Evolutionary conservation across 1,139 yeast species (phyloP).

Genomic region (Pichia sp.): DNA sequence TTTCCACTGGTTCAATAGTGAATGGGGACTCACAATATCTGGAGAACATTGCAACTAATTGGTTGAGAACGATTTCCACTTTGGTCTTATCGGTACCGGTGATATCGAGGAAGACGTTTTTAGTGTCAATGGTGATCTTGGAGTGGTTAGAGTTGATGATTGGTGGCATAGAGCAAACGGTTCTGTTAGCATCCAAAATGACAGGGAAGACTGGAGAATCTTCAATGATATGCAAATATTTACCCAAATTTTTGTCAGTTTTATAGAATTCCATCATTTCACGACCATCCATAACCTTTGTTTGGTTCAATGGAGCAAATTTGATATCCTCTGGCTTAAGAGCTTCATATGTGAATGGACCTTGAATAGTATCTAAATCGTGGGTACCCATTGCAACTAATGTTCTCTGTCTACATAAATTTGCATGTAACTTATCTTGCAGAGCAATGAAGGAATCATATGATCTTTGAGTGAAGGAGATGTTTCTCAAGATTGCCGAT

Average conservation of each 20-base stretch:
- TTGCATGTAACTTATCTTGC: slow-evolving; percentile 94
- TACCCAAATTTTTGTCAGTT: slow-evolving; percentile 82
- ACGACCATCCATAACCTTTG: slow-evolving; percentile 65
- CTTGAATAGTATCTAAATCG: slow-evolving; percentile 73
- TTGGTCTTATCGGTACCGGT: slow-evolving; percentile 96
- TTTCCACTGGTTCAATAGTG: slow-evolving; percentile 81
- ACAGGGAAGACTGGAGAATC: slow-evolving; percentile 91
- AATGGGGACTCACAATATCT: slow-evolving; percentile 73
- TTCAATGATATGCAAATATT: slow-evolving; percentile 79
- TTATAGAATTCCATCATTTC: slow-evolving; percentile 87
- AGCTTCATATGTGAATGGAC: slow-evolving; percentile 89
- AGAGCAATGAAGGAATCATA: slow-evolving; percentile 93
- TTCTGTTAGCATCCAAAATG: slow-evolving; percentile 68
- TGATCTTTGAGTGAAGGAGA: slow-evolving; percentile 71
- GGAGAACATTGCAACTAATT: slow-evolving; percentile 92
- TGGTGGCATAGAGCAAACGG: slow-evolving; percentile 93
- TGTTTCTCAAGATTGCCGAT: slow-evolving; percentile 82
- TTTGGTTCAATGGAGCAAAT: slow-evolving; percentile 83
- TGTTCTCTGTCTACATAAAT: slow-evolving; percentile 93
- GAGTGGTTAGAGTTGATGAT: slow-evolving; percentile 91
- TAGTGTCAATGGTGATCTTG: slow-evolving; percentile 79
- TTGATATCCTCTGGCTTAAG: slow-evolving; percentile 70
- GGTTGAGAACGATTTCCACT: slow-evolving; percentile 85
- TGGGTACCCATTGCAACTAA: slow-evolving; percentile 99
- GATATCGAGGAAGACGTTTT: slow-evolving; percentile 84